These are phyloP conservation scores for Blastomyces gilchristii DNA, from an alignment of 2,329 filamentous ascomycete species.

Conservation along the genomic window DNA sequence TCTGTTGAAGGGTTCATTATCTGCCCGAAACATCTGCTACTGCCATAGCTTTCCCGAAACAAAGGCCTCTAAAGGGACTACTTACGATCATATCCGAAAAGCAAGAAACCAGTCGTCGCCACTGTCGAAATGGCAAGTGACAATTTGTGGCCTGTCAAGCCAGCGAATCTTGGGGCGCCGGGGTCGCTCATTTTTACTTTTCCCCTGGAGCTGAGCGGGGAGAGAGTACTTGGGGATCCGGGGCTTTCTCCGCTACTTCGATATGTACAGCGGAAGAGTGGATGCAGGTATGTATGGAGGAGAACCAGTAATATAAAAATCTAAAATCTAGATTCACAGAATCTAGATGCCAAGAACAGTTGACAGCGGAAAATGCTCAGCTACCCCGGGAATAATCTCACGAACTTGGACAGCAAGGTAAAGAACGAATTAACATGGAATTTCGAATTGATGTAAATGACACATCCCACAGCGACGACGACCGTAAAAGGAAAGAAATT, in stretches of 20 bases:
- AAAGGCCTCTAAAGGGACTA: neutral
- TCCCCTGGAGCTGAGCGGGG: neutral
- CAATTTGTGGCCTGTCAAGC: conserved; percentile 49
- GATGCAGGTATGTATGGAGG: neutral
- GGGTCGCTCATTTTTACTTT: conserved; percentile 8
- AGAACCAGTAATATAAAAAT: neutral
- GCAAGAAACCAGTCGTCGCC: conserved; percentile 49
- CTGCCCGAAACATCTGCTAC: neutral
- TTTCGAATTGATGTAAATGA: neutral
- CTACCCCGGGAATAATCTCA: neutral
- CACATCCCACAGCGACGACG: neutral
- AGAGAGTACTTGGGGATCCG: neutral
- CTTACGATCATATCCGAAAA: conserved; percentile 45
- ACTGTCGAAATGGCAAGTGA: conserved; percentile 51
- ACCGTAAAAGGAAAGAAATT: neutral
- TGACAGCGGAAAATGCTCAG: neutral
- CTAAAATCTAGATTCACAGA: conserved; percentile 3
- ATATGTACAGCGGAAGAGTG: neutral
- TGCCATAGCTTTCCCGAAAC: neutral
- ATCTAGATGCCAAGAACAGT: neutral
- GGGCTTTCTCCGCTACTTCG: neutral
- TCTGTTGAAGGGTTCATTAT: conserved; percentile 9
- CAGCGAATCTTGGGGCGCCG: conserved; percentile 42
- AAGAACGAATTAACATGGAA: neutral
- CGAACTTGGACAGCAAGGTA: neutral